A percentile compares a stretch with the other conserved stretches of the same genome.
These are phyloP conservation scores for Pichia cactophila DNA, from an alignment of 1,139 yeast genomes.

Conservation along the genomic window DNA sequence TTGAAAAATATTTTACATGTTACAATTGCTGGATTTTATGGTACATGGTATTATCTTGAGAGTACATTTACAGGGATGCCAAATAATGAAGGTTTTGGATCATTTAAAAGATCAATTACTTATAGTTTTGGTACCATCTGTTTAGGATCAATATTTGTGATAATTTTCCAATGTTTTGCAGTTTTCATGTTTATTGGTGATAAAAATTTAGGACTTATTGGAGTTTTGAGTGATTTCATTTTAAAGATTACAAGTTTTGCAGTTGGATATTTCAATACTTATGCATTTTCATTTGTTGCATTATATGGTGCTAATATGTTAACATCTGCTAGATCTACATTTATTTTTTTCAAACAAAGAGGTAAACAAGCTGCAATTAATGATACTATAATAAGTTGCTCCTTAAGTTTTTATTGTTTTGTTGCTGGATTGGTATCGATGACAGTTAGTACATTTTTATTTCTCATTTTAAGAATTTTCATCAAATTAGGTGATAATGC, in stretches of 20 bases:
- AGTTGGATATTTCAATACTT: constrained; percentile 70
- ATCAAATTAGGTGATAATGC: constrained; percentile 58
- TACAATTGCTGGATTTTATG: constrained; percentile 78
- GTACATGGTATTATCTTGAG: constrained; percentile 81
- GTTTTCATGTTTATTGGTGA: constrained; percentile 15
- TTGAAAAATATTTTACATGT: constrained; percentile 79
- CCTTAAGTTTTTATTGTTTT: constrained; percentile 63
- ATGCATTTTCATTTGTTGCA: constrained; percentile 82
- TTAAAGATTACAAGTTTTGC: constrained; percentile 28
- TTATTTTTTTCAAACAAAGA: constrained; percentile 64
- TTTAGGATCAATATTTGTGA: constrained; percentile 77
- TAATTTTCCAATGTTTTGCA: constrained; percentile 52
- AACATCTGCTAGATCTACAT: constrained; percentile 70
- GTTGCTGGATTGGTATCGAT: constrained; percentile 67
- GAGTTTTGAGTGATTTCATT: constrained; percentile 46
- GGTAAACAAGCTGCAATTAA: constrained; percentile 57
- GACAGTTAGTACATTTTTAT: constrained; percentile 61
- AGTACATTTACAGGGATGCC: constrained; percentile 79
- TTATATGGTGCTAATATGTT: constrained; percentile 75
- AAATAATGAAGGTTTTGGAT: constrained; percentile 69
- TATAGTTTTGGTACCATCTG: constrained; percentile 88
- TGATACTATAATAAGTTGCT: constrained; percentile 73
- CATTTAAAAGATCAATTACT: constrained; percentile 76
- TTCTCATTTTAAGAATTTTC: constrained; percentile 25
- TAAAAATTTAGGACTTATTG: constrained; percentile 30